Percentiles rank a stretch among this genome's conserved stretches.
These are phyloP conservation scores for Rhodamnia rubescens DNA, from an alignment of 345 rosid species.

Conservation along the genomic window DNA sequence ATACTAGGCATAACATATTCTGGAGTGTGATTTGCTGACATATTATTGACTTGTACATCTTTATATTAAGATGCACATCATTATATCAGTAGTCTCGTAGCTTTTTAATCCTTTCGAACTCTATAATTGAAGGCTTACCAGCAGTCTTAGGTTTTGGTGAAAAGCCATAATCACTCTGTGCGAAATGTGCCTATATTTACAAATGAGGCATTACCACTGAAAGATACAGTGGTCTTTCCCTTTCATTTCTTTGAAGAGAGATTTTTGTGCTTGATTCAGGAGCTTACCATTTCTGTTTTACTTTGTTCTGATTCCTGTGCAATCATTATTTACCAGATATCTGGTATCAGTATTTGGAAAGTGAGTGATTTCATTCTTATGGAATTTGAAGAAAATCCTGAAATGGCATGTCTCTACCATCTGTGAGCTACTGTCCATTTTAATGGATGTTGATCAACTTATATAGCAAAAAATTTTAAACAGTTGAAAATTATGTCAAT, in stretches of 20 bases:
- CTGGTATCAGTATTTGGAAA: not conserved
- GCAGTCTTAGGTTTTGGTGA: not conserved
- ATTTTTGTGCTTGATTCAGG: not conserved
- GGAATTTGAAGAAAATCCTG: not conserved
- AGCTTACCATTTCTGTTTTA: not conserved
- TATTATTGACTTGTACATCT: not conserved
- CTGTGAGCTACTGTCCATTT: not conserved
- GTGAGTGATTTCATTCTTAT: not conserved
- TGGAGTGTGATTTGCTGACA: not conserved
- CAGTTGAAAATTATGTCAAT: not conserved
- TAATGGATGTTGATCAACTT: not conserved
- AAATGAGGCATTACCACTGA: not conserved
- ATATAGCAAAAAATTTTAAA: not conserved
- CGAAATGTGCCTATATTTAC: not conserved
- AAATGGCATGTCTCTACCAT: not conserved
- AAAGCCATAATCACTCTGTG: not conserved
- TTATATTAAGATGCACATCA: not conserved
- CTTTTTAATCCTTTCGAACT: not conserved
- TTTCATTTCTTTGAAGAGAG: not conserved
- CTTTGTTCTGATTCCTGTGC: not conserved
- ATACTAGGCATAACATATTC: not conserved
- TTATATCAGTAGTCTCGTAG: not conserved
- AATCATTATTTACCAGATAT: not conserved
- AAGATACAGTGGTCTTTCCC: not conserved
- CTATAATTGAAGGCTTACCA: not conserved